Evolutionary conservation across 257 asterid genomes (phyloP).

Genomic region (Ophiorrhiza pumila): DNA sequence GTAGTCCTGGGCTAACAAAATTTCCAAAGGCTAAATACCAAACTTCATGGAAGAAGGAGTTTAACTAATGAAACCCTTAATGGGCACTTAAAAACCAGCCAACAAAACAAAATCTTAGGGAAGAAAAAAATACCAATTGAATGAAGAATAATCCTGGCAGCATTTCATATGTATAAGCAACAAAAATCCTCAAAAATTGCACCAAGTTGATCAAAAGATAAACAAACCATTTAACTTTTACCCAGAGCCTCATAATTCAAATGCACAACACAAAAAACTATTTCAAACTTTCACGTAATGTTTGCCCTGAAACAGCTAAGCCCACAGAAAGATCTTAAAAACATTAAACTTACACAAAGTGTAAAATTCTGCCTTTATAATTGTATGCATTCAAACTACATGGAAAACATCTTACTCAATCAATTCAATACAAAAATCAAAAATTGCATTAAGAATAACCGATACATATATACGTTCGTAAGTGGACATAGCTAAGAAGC

Average conservation of each 20-base stretch:
- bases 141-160: not conserved
- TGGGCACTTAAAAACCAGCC: not conserved
- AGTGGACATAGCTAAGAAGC: constrained; percentile 8
- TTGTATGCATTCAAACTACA: too few relatives aligned
- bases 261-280: too few relatives aligned
- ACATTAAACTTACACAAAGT: not conserved
- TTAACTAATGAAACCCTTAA: not conserved
- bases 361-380: too few relatives aligned
- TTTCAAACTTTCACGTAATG: too few relatives aligned
- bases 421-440: too few relatives aligned
- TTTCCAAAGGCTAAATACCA: not conserved
- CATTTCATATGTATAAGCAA: not conserved
- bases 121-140: not conserved
- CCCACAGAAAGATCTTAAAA: not conserved
- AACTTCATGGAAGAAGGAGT: not conserved
- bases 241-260: not conserved
- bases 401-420: too few relatives aligned
- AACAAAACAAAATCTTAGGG: too few relatives aligned
- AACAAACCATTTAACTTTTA: not conserved
- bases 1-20: not conserved
- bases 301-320: not conserved
- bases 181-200: not conserved
- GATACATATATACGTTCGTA: too few relatives aligned
- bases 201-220: not conserved
- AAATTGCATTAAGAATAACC: too few relatives aligned